A percentile compares a stretch with the other conserved stretches of the same genome.
phyloP scores from a whole-genome alignment of 169 alveolate genomes.

The Babesia sp. region DNA sequence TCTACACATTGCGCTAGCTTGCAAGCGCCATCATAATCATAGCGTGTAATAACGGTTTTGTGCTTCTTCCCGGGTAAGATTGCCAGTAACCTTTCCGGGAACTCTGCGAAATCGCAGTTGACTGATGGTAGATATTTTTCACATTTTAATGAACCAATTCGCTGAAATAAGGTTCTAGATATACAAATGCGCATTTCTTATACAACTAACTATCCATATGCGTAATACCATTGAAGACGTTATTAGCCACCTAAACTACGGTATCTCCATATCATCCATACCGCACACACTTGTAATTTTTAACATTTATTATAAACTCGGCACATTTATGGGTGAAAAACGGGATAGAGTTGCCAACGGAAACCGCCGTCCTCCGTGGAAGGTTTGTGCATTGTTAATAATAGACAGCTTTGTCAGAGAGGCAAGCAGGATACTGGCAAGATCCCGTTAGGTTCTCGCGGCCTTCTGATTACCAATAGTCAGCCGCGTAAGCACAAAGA shows the following conservation, averaged over 20 bases:
- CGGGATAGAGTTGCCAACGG: neutral
- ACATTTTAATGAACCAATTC: neutral
- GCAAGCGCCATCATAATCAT: neutral
- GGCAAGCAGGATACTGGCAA: slow-evolving; percentile 56
- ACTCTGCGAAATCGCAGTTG: neutral
- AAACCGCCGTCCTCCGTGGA: slow-evolving; percentile 32
- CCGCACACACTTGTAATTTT: neutral
- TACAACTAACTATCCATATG: neutral
- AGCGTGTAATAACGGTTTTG: neutral
- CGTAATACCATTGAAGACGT: neutral
- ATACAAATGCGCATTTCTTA: neutral
- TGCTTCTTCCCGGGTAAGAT: neutral
- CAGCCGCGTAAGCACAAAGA: slow-evolving; percentile 51
- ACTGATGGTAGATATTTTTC: neutral
- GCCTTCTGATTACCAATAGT: slow-evolving; percentile 47
- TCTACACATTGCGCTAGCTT: neutral
- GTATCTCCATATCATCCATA: too few relatives aligned
- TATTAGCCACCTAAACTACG: neutral
- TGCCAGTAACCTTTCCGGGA: slow-evolving; percentile 4
- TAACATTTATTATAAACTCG: neutral
- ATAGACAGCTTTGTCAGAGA: slow-evolving; percentile 8
- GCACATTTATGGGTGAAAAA: slow-evolving; percentile 12
- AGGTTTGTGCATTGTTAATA: slow-evolving; percentile 2
- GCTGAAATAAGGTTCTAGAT: neutral
- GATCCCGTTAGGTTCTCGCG: slow-evolving; percentile 48